Evolutionary conservation across 495 filamentous ascomycete genomes (phyloP).

Genomic region (Cercophora samala): DNA sequence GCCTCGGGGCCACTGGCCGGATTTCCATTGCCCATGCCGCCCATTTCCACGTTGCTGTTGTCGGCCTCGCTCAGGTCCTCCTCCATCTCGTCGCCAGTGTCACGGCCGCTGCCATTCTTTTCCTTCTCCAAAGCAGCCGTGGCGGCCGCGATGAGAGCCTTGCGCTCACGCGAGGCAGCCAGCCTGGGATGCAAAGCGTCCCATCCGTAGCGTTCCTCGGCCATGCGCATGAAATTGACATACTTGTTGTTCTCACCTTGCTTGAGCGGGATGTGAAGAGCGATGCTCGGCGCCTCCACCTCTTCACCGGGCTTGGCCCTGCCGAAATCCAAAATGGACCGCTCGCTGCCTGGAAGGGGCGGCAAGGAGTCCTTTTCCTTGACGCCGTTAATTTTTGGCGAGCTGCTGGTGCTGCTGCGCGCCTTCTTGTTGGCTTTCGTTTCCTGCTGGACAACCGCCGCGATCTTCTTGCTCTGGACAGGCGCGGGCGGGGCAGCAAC

Average conservation of each 20-base stretch:
- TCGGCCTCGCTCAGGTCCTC: constrained; percentile 60
- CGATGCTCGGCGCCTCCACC: constrained; percentile 67
- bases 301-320: constrained; percentile 48
- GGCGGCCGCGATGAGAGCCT: constrained; percentile 78
- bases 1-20: constrained; percentile 49
- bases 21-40: constrained; percentile 31
- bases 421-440: constrained; percentile 43
- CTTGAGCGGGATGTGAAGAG: constrained; percentile 75
- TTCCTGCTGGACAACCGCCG: constrained; percentile 33
- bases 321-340: constrained; percentile 52
- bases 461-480: constrained; percentile 33
- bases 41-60: constrained; percentile 69
- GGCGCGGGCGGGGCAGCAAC: constrained; percentile 16
- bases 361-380: constrained; percentile 43
- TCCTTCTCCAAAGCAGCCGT: constrained; percentile 79
- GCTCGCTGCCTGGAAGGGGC: constrained; percentile 38
- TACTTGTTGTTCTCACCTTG: constrained; percentile 75
- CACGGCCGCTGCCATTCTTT: constrained; percentile 65
- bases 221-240: constrained; percentile 91
- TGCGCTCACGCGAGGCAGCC: constrained; percentile 75
- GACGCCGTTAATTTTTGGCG: constrained; percentile 38
- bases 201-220: constrained; percentile 91
- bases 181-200: constrained; percentile 86
- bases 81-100: constrained; percentile 72
- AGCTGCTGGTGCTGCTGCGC: constrained; percentile 39